phyloP scores from a whole-genome alignment of 345 rosid genomes.

The Geranium brycei region DNA sequence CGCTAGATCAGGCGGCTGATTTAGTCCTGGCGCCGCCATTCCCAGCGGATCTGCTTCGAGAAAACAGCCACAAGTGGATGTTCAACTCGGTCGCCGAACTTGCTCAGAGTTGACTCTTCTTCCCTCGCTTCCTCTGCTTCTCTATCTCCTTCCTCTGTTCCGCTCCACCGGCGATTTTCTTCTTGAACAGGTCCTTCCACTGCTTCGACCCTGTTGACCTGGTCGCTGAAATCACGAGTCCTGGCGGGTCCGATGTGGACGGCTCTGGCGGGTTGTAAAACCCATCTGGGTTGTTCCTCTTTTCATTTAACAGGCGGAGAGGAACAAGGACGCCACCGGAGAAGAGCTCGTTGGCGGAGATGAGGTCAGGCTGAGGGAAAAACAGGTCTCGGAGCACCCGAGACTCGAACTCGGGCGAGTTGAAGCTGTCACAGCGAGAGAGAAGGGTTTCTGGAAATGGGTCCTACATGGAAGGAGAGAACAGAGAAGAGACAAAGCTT shows the following conservation, averaged over 20 bases:
- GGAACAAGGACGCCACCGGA: conserved; percentile 58
- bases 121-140: conserved; percentile 14
- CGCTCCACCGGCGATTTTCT: conserved; percentile 26
- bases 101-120: conserved; percentile 12
- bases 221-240: too few relatives aligned
- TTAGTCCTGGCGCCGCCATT: conserved; percentile 43
- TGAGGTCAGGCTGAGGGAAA: conserved; percentile 31
- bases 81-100: conserved; percentile 35
- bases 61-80: conserved; percentile 74
- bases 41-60: conserved; percentile 75
- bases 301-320: conserved; percentile 25
- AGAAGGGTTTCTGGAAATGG: too few relatives aligned
- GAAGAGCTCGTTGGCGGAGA: conserved; percentile 69
- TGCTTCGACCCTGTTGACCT: conserved; percentile 38
- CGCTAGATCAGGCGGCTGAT: conserved; percentile 18
- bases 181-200: conserved; percentile 59
- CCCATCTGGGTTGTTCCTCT: too few relatives aligned
- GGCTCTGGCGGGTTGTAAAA: too few relatives aligned
- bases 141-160: conserved; percentile 23
- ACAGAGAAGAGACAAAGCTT: too few relatives aligned
- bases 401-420: conserved; percentile 70
- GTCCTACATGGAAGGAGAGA: too few relatives aligned
- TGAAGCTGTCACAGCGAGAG: neutral
- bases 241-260: too few relatives aligned
- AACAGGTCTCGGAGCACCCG: conserved; percentile 47